Conservation (phyloP, 805 yeast species). For the Yarrowia sp. region DNA sequence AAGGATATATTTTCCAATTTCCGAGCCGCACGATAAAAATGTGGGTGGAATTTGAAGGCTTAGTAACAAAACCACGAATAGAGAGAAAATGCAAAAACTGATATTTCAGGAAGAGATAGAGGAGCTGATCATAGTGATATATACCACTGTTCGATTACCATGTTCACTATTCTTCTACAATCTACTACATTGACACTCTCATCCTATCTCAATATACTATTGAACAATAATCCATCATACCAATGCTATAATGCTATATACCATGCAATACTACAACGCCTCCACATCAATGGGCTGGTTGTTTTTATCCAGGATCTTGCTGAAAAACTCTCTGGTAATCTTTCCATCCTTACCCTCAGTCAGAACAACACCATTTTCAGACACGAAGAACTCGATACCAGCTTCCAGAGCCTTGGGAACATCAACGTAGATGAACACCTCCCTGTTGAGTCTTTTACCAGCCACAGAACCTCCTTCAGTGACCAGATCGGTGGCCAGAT, state of each 20-base stretch:
- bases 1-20: conserved; percentile 27
- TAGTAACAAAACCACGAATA: too few relatives aligned
- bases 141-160: too few relatives aligned
- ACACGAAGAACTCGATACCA: conserved; percentile 62
- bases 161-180: too few relatives aligned
- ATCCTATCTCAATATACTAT: too few relatives aligned
- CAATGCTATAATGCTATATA: too few relatives aligned
- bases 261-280: background rate
- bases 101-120: too few relatives aligned
- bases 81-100: background rate
- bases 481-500: conserved; percentile 71
- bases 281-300: conserved; percentile 18
- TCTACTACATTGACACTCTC: too few relatives aligned
- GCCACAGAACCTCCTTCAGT: conserved; percentile 60
- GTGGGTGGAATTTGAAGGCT: too few relatives aligned
- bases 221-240: too few relatives aligned
- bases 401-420: conserved; percentile 56
- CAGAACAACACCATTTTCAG: conserved; percentile 78
- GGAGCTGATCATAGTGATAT: too few relatives aligned
- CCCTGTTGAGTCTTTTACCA: conserved; percentile 71
- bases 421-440: conserved; percentile 70
- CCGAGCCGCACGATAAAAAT: conserved; percentile 2
- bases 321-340: conserved; percentile 57
- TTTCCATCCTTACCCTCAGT: conserved; percentile 66
- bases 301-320: conserved; percentile 49